These are phyloP conservation scores for Aspergillus aculeatinus DNA, from an alignment of 2,329 filamentous ascomycete genomes.

Conservation along the genomic window DNA sequence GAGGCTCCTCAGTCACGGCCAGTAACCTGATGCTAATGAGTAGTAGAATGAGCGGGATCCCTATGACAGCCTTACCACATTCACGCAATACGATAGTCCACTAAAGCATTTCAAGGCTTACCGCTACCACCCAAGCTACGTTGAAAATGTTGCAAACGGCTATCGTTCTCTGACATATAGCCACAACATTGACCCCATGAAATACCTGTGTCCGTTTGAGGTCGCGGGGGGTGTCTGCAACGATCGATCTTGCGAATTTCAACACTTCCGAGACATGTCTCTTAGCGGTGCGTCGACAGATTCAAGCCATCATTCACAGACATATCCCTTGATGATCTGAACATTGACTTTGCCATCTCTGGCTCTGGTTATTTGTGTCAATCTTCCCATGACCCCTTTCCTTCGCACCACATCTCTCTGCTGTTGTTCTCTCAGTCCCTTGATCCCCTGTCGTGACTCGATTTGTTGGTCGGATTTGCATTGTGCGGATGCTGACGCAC, in stretches of 20 bases:
- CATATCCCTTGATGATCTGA: slow-evolving; percentile 16
- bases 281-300: slow-evolving; percentile 68
- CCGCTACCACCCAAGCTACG: slow-evolving; percentile 81
- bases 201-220: slow-evolving; percentile 74
- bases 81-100: slow-evolving; percentile 77
- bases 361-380: slow-evolving; percentile 14
- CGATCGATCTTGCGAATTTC: slow-evolving; percentile 68
- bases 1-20: slow-evolving; percentile 23
- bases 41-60: slow-evolving; percentile 27
- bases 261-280: slow-evolving; percentile 76
- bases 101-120: slow-evolving; percentile 81
- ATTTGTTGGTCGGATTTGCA: slow-evolving; percentile 22
- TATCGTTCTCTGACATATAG: slow-evolving; percentile 91
- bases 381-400: background rate
- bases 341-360: slow-evolving; percentile 1
- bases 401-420: background rate
- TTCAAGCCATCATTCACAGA: slow-evolving; percentile 28
- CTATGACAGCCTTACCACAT: slow-evolving; percentile 27
- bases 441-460: slow-evolving; percentile 5
- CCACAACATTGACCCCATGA: slow-evolving; percentile 77
- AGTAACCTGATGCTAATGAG: slow-evolving; percentile 29
- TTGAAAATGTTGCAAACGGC: slow-evolving; percentile 67
- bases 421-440: slow-evolving; percentile 4
- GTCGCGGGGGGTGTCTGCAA: slow-evolving; percentile 70
- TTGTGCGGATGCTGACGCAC: slow-evolving; percentile 42